phyloP scores from a whole-genome alignment of 2,329 filamentous ascomycete species.

The Chaetomium sp. region DNA sequence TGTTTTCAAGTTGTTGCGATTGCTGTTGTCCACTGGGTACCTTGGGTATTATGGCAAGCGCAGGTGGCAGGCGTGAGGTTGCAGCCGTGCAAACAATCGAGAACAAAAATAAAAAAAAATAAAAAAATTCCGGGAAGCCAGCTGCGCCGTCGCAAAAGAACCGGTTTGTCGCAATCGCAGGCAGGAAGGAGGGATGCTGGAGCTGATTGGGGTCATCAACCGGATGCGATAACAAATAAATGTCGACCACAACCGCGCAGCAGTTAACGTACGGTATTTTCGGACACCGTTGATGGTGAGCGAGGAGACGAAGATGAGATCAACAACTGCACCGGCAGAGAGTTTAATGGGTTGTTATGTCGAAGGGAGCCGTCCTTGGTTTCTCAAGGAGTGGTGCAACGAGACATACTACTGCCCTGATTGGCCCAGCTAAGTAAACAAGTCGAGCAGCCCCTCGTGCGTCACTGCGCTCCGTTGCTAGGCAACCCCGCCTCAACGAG shows the following conservation, averaged over 20 bases:
- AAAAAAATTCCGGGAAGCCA: neutral
- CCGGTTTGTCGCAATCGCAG: conserved; percentile 1
- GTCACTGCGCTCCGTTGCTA: conserved; percentile 24
- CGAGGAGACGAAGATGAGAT: conserved; percentile 16
- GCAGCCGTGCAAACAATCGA: conserved; percentile 1
- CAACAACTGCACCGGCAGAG: conserved; percentile 18
- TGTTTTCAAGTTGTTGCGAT: conserved; percentile 13
- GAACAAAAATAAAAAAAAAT: neutral
- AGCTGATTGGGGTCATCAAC: conserved; percentile 1
- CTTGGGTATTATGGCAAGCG: neutral
- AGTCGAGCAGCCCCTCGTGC: conserved; percentile 23
- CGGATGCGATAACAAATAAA: conserved; percentile 15
- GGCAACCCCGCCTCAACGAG: conserved; percentile 22
- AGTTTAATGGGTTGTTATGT: conserved; percentile 27
- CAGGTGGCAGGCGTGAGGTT: neutral
- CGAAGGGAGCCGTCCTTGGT: conserved; percentile 27
- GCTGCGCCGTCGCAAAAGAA: conserved; percentile 5
- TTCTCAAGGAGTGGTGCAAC: conserved; percentile 13
- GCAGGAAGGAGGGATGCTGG: neutral
- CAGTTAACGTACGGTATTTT: conserved; percentile 12
- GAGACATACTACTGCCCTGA: conserved; percentile 18
- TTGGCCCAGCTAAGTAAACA: conserved; percentile 32
- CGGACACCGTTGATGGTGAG: conserved; percentile 17
- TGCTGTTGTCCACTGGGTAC: neutral
- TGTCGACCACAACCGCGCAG: conserved; percentile 16